Conservation (phyloP, 352 stramenopile genomes). For the Phytophthora nicotianae region DNA sequence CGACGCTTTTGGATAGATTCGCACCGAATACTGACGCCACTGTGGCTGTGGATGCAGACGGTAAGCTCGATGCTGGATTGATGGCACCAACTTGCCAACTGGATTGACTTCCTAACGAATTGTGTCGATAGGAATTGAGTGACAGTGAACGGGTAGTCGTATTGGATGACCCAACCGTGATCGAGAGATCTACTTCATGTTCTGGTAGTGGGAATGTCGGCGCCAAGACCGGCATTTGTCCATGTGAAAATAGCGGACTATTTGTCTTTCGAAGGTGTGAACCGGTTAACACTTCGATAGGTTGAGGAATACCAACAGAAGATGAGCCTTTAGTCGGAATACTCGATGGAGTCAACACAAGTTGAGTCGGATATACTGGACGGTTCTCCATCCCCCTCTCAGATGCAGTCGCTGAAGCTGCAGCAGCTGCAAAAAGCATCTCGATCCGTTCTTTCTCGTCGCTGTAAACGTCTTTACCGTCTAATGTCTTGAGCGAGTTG, state of each 20-base stretch:
- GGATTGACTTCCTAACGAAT: slow-evolving; percentile 17
- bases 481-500: slow-evolving; percentile 54
- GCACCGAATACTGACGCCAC: slow-evolving; percentile 50
- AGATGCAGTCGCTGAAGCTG: slow-evolving; percentile 20
- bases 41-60: slow-evolving; percentile 44
- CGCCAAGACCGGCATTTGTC: slow-evolving; percentile 24
- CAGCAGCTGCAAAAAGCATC: slow-evolving; percentile 57
- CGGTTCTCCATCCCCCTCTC: slow-evolving; percentile 32
- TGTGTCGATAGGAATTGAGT: slow-evolving; percentile 17
- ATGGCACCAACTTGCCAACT: slow-evolving; percentile 29
- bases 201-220: slow-evolving; percentile 46
- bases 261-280: slow-evolving; percentile 53
- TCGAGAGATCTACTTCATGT: slow-evolving; percentile 45
- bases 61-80: slow-evolving; percentile 14
- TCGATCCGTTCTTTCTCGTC: slow-evolving; percentile 82
- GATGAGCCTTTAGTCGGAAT: slow-evolving; percentile 44
- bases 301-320: slow-evolving; percentile 4
- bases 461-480: slow-evolving; percentile 69
- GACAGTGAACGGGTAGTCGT: slow-evolving; percentile 51
- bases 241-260: slow-evolving; percentile 23
- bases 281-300: slow-evolving; percentile 46
- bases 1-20: slow-evolving; percentile 24
- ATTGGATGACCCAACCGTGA: slow-evolving; percentile 52
- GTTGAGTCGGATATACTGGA: slow-evolving; percentile 23
- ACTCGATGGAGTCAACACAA: slow-evolving; percentile 51